Base-by-base conservation (phyloP, 306 rosid genomes). In the Prunus fruticosa region DNA sequence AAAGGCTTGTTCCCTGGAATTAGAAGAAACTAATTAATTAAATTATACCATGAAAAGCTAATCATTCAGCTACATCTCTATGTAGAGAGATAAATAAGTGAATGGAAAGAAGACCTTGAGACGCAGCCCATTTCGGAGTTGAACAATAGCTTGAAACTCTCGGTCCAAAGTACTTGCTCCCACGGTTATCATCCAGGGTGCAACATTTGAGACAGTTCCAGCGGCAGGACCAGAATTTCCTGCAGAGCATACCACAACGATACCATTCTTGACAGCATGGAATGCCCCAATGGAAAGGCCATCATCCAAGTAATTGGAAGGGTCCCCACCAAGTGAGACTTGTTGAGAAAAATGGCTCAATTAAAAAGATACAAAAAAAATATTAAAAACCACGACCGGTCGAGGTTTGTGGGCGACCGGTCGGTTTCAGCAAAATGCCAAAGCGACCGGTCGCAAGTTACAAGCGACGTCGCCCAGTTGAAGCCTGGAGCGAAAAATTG, bases 171-270 rank as follows among this genome's bases (percentile, higher is more conserved):
- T 87, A 71, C 96, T 93, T 1, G 96, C 97, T 30, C 73, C 96
- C 16, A 93, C 90, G 1, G 97, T 93, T 2, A 93, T 25, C 22
- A 90, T 75, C 97, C 97, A 93, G 25, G 97, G 97, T 2, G 94
- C 78, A 75, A 78, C 20, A 66, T 93, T 93, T 1, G 89, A 1
- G 38, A 82, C 89, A 60, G 85, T 72, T 46, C 63, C 77, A 2
- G 76, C 62, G 0, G 1, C 3, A 28, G 91, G 97, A 20, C 97
- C 97, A 34, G 80, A 72, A 76, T 93, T 93, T 10, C 97, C 97
- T 19, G 85, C 96, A 0, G 96, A 87, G 74, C 86, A 72, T 0
- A 90, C 28, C 0, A 87, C 91, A 15, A 76, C 54, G 65, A 90
- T 86, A 20, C 90, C 94, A 23, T 82, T 74, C 72, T 64, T 79